A percentile compares a stretch with the other conserved stretches of the same genome.
These are phyloP conservation scores for Citrus maxima DNA, from an alignment of 345 rosid genomes.

Conservation along the genomic window DNA sequence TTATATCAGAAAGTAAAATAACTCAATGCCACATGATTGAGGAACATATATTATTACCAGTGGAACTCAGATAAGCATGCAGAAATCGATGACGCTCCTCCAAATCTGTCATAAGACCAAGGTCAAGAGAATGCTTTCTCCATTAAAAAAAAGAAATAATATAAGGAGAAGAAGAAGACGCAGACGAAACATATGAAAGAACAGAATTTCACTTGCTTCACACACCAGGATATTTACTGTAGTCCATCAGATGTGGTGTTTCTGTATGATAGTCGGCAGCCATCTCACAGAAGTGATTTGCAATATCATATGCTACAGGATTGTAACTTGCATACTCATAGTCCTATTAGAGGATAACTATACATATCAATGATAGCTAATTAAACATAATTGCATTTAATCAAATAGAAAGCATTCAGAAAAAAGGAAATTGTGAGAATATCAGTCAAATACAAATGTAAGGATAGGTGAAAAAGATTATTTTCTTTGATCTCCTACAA, in stretches of 20 bases:
- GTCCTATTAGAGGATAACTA: constrained; percentile 47
- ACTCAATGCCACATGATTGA: background rate
- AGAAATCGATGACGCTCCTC: constrained; percentile 71
- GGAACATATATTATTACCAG: constrained; percentile 39
- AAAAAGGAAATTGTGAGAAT: background rate
- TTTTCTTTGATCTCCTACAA: background rate
- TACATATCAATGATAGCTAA: background rate
- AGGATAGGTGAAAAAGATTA: background rate
- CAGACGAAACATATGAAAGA: background rate
- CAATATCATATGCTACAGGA: constrained; percentile 83
- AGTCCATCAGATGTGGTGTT: constrained; percentile 80
- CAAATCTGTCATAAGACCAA: constrained; percentile 39
- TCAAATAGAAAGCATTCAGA: background rate
- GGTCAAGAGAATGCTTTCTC: background rate
- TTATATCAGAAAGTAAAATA: background rate
- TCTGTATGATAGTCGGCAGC: constrained; percentile 89
- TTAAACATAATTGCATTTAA: background rate
- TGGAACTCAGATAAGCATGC: constrained; percentile 49
- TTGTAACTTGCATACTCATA: constrained; percentile 94
- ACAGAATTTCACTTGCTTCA: background rate
- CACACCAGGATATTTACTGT: constrained; percentile 79
- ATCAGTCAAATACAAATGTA: background rate
- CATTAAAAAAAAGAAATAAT: background rate
- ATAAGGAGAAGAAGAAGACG: background rate
- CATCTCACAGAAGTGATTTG: constrained; percentile 98